These are phyloP conservation scores for Kandelia obovata DNA, from an alignment of 345 rosid species.

Conservation along the genomic window DNA sequence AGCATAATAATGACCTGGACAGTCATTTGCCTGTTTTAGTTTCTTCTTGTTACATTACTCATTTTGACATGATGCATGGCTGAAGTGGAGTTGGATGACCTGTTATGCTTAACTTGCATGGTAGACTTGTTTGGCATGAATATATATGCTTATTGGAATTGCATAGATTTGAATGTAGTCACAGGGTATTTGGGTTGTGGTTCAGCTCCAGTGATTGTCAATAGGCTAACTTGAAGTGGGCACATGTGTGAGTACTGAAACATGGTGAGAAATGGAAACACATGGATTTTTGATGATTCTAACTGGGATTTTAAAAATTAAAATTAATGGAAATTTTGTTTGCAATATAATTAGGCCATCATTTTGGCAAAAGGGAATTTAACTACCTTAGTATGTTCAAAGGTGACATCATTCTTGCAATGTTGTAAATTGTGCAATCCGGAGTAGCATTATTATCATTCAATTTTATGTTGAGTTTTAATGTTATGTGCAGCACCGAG, in stretches of 20 bases:
- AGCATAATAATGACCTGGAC: not conserved
- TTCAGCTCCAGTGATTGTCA: not conserved
- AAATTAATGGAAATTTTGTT: not conserved
- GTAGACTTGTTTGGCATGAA: not conserved
- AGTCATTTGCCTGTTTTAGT: too few species aligned
- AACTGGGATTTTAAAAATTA: not conserved
- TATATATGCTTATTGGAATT: not conserved
- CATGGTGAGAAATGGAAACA: not conserved
- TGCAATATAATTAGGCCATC: not conserved
- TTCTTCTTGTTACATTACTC: not conserved
- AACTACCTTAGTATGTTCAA: not conserved
- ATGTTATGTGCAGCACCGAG: slow-evolving; percentile 66
- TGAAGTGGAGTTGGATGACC: not conserved
- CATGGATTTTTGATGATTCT: not conserved
- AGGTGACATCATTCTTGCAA: not conserved
- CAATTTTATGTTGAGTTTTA: slow-evolving; percentile 4
- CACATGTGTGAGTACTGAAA: not conserved
- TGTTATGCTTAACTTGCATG: not conserved
- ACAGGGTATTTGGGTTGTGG: not conserved
- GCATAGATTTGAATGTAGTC: not conserved
- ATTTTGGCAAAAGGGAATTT: not conserved
- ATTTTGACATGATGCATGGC: not conserved
- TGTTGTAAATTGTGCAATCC: not conserved
- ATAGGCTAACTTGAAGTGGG: too few species aligned
- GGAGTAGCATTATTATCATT: not conserved